These are phyloP conservation scores for Sclerotinia borealis DNA, from an alignment of 2,329 filamentous ascomycete species.

Conservation along the genomic window DNA sequence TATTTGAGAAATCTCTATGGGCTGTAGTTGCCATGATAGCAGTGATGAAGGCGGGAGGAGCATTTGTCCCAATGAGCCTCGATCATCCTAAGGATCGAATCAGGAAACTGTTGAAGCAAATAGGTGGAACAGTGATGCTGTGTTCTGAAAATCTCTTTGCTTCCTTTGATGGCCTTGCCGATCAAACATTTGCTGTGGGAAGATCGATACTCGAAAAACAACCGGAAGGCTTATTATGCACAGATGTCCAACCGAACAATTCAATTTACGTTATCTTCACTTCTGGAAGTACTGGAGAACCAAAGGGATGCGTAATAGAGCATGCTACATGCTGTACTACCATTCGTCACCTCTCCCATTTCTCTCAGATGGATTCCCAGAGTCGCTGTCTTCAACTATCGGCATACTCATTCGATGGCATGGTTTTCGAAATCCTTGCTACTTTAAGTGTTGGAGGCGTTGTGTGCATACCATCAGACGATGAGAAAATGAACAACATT, in stretches of 20 bases:
- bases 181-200: conserved; percentile 1
- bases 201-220: neutral
- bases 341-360: conserved; percentile 8
- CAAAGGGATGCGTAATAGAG: conserved; percentile 22
- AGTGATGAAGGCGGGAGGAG: conserved; percentile 27
- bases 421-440: conserved; percentile 19
- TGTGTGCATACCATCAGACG: conserved; percentile 22
- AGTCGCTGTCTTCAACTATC: conserved; percentile 22
- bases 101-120: conserved; percentile 7
- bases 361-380: neutral
- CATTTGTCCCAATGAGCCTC: conserved; percentile 29
- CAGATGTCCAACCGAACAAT: neutral
- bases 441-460: conserved; percentile 19
- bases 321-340: conserved; percentile 16
- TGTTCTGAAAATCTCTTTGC: conserved; percentile 10
- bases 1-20: conserved; percentile 23
- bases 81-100: conserved; percentile 11
- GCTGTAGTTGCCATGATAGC: conserved; percentile 27
- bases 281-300: conserved; percentile 25
- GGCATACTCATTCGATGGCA: conserved; percentile 21
- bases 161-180: neutral
- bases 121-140: conserved; percentile 13
- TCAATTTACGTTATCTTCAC: conserved; percentile 21
- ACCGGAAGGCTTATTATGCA: neutral
- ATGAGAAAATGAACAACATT: conserved; percentile 19